A percentile compares a stretch with the other conserved stretches of the same genome.
Evolutionary conservation across 2,329 filamentous ascomycete species (phyloP).

Genomic region (Nakataea oryzae): DNA sequence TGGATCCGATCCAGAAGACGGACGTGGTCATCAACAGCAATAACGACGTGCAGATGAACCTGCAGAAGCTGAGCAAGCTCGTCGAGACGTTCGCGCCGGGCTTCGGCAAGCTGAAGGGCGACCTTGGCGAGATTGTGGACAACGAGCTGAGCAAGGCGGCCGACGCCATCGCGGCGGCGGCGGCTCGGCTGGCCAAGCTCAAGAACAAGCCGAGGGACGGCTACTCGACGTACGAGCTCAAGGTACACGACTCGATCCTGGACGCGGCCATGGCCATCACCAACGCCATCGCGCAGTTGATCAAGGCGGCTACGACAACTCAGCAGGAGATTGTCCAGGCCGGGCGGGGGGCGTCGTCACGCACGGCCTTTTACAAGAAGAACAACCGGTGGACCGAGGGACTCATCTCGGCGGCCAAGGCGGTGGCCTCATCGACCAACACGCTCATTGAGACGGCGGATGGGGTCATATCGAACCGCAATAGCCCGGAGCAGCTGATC

Average conservation of each 20-base stretch:
- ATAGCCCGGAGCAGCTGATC: slow-evolving; percentile 93
- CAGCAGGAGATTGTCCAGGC: slow-evolving; percentile 96
- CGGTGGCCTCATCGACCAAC: slow-evolving; percentile 87
- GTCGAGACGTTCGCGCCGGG: slow-evolving; percentile 87
- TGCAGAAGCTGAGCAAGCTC: slow-evolving; percentile 88
- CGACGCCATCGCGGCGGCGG: slow-evolving; percentile 87
- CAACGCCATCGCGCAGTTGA: slow-evolving; percentile 84
- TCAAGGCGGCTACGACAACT: slow-evolving; percentile 85
- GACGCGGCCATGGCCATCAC: slow-evolving; percentile 90
- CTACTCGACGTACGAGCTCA: slow-evolving; percentile 92
- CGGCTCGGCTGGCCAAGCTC: slow-evolving; percentile 78
- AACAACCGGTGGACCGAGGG: slow-evolving; percentile 99
- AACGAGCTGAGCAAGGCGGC: slow-evolving; percentile 86
- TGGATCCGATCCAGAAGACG: slow-evolving; percentile 86
- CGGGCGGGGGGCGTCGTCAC: slow-evolving; percentile 75
- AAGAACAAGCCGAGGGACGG: slow-evolving; percentile 94
- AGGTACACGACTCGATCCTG: slow-evolving; percentile 90
- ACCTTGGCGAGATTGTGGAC: slow-evolving; percentile 89
- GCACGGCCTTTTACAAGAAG: slow-evolving; percentile 98
- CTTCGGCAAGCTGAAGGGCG: slow-evolving; percentile 79
- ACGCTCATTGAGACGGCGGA: slow-evolving; percentile 96
- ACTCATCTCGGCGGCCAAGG: slow-evolving; percentile 93
- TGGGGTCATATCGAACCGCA: slow-evolving; percentile 82
- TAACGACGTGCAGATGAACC: slow-evolving; percentile 86
- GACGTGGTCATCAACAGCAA: slow-evolving; percentile 97